Evolutionary conservation across 2,329 filamentous ascomycete genomes (phyloP), one percentile per base, ranked within the genome.

Genomic region (Botrytis squamosa): DNA sequence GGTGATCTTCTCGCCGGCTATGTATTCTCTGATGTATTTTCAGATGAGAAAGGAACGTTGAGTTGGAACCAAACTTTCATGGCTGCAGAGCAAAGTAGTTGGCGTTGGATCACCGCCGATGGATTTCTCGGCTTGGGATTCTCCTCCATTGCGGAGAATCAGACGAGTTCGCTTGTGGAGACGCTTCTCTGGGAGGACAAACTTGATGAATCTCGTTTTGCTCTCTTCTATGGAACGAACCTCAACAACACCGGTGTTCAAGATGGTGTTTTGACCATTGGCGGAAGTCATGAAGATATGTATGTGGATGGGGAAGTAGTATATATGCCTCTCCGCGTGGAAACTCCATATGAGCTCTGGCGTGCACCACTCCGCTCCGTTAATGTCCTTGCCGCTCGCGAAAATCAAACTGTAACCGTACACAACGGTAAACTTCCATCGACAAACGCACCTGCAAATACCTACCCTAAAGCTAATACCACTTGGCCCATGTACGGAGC

Each of bases 41-140:
- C 67, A 4, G 52, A 60, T 44, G 18, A 60, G 6, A n/a, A 42
- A 6, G n/a, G 8, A 25, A 36, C 40, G 22, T 18, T 73, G 20
- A 25, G 40, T 4, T 73, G 71, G 71, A 64, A 73, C 36, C 66
- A 70, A 29, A 71, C 71, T 40, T 73, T 73, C 36, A 18, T 73
- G 5, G 64, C 66, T 12, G 71, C 6, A 8, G 59, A 60, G 9
- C 1, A 46, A n/a, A 52, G 16, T 9, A 6, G 16, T 7, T 46
- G 64, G 38, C 22, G 29, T 12, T 59, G 40, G 10, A 14, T 62
- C 49, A n/a, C 52, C 20, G 46, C 52, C 55, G 65, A 67, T 20
- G 71, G 71, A 16, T 49, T 68, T 10, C 33, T 73, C 16, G 63
- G 71, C 64, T 36, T 73, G 4, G 71, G 1, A 7, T 73, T 73